These are phyloP conservation scores for Astragalus glycyphyllos DNA, from an alignment of 306 rosid genomes.

Conservation along the genomic window DNA sequence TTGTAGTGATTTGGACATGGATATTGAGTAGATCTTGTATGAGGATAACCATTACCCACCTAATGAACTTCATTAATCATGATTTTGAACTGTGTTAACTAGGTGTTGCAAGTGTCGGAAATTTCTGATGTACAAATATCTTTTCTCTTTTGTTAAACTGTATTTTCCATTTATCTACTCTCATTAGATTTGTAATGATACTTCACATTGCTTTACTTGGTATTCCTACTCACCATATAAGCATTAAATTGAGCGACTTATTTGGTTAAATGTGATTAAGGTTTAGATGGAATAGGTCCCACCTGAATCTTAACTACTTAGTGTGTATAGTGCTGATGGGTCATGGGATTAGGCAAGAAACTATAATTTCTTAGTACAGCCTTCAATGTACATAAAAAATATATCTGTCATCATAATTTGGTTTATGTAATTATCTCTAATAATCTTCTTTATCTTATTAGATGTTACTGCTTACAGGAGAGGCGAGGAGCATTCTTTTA, in stretches of 20 bases:
- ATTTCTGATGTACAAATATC: too few species aligned
- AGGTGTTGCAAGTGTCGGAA: too few species aligned
- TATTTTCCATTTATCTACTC: neutral
- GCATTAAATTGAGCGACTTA: neutral
- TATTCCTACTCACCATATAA: neutral
- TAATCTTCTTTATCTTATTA: conserved; percentile 41
- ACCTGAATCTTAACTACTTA: neutral
- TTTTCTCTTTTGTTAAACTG: neutral
- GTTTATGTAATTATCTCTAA: conserved; percentile 23
- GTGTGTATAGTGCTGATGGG: neutral
- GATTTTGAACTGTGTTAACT: too few species aligned
- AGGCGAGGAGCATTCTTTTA: conserved; percentile 94
- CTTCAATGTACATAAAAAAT: neutral
- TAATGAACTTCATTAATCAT: too few species aligned
- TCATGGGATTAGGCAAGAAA: conserved; percentile 4
- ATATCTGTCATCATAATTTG: neutral
- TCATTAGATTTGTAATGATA: neutral
- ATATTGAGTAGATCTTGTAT: too few species aligned
- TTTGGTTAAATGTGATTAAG: neutral
- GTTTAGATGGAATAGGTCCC: conserved; percentile 8
- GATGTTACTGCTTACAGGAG: conserved; percentile 67
- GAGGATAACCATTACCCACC: too few species aligned
- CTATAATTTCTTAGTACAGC: neutral
- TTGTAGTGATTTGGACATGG: too few species aligned
- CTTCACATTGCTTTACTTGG: neutral